phyloP scores from a whole-genome alignment of 352 stramenopile genomes.

The Pythium aquatile region DNA sequence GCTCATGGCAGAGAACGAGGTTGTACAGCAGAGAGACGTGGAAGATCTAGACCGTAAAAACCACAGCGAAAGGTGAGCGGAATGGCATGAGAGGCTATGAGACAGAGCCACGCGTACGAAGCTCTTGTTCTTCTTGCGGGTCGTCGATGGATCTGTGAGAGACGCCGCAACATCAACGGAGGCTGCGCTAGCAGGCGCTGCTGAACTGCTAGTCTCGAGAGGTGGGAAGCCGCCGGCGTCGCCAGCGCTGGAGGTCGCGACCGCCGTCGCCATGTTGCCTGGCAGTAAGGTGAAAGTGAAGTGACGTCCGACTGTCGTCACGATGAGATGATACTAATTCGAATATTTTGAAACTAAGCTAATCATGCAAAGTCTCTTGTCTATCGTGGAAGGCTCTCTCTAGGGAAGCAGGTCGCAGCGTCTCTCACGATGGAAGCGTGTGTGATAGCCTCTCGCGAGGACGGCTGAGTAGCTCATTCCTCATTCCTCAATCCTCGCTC shows the following conservation, averaged over 20 bases:
- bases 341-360: neutral
- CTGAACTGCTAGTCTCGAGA: neutral
- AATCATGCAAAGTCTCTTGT: neutral
- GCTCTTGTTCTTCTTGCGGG: constrained; percentile 24
- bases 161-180: neutral
- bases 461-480: neutral
- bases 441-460: neutral
- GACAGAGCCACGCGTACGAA: constrained; percentile 27
- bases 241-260: neutral
- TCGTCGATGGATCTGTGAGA: neutral
- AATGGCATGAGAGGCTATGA: neutral
- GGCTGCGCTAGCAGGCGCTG: neutral
- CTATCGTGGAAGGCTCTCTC: too few species aligned
- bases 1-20: constrained; percentile 42
- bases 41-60: constrained; percentile 40
- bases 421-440: neutral
- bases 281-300: neutral
- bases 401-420: neutral
- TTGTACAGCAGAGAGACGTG: constrained; percentile 85
- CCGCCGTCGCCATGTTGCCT: neutral
- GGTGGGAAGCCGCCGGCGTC: neutral
- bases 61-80: neutral
- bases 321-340: constrained; percentile 1
- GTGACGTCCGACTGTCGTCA: neutral
- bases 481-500: constrained; percentile 3